A percentile compares a stretch with the other conserved stretches of the same genome.
phyloP scores from a whole-genome alignment of 108 stramenopile genomes.

The Fragilaria crotonensis region DNA sequence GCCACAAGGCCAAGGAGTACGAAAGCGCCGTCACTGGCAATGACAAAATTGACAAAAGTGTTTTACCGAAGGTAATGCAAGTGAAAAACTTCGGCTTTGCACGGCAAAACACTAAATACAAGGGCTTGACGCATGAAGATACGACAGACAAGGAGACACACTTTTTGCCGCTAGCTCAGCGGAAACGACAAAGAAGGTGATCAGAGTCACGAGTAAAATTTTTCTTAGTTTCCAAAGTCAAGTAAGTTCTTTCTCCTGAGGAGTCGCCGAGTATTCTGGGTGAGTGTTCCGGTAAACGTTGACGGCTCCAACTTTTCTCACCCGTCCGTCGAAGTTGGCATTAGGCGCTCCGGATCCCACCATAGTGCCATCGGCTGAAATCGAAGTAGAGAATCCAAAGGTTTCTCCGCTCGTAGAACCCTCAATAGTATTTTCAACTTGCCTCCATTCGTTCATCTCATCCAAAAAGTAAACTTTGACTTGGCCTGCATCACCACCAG shows the following conservation, averaged over 20 bases:
- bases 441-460: not conserved
- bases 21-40: conserved; percentile 78
- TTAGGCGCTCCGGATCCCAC: conserved; percentile 11
- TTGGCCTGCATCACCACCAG: not conserved
- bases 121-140: conserved; percentile 90
- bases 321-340: not conserved
- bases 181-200: not conserved
- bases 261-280: not conserved
- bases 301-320: not conserved
- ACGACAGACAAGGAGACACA: conserved; percentile 58
- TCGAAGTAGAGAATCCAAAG: not conserved
- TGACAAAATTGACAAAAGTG: conserved; percentile 79
- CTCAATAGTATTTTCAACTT: conserved; percentile 4
- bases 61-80: conserved; percentile 90
- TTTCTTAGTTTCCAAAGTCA: not conserved
- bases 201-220: not conserved
- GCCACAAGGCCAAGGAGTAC: conserved; percentile 73
- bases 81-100: conserved; percentile 92
- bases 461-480: not conserved
- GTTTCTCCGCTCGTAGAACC: not conserved
- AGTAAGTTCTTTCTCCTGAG: not conserved
- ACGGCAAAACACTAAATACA: conserved; percentile 85
- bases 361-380: not conserved
- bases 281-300: conserved; percentile 7
- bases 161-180: conserved; percentile 10